Percentiles rank a stretch among this genome's conserved stretches.
phyloP scores from a whole-genome alignment of 2,329 filamentous ascomycete genomes.

The Aspergillus quadricinctus region DNA sequence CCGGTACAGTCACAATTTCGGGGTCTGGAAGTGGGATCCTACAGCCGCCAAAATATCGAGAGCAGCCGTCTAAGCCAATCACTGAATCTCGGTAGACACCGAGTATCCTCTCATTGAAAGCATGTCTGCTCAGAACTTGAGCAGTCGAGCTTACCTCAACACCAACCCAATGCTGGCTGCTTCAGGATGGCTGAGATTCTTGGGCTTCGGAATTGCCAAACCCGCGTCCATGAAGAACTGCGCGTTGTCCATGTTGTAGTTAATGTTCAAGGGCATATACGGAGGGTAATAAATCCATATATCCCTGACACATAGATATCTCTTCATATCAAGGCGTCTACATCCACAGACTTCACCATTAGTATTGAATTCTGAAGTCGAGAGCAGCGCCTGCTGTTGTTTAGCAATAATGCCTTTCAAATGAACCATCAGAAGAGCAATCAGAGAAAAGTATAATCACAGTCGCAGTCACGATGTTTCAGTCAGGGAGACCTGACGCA shows the following conservation, averaged over 20 bases:
- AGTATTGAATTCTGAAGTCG: not conserved
- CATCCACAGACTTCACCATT: conserved; percentile 1
- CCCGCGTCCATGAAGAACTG: conserved; percentile 1
- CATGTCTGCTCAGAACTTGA: no score
- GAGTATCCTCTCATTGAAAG: no score
- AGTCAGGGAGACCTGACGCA: not conserved
- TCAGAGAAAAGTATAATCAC: not conserved
- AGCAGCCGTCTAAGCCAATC: not conserved
- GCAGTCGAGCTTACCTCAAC: not conserved
- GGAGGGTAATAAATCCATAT: not conserved
- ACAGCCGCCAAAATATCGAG: not conserved
- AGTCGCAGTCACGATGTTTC: no score
- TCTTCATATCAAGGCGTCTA: not conserved
- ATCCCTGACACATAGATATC: conserved; percentile 1
- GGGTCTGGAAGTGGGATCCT: not conserved
- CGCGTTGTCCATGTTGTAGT: no score
- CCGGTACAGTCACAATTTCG: not conserved
- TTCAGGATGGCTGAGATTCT: not conserved
- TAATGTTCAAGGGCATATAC: no score
- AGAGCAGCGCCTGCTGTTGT: not conserved
- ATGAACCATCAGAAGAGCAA: not conserved
- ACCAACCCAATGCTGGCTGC: conserved; percentile 1
- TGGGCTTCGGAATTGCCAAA: not conserved
- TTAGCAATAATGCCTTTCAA: not conserved
- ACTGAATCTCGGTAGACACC: not conserved